These are phyloP conservation scores for Euclidium syriacum DNA, from an alignment of 345 rosid species.

Conservation along the genomic window DNA sequence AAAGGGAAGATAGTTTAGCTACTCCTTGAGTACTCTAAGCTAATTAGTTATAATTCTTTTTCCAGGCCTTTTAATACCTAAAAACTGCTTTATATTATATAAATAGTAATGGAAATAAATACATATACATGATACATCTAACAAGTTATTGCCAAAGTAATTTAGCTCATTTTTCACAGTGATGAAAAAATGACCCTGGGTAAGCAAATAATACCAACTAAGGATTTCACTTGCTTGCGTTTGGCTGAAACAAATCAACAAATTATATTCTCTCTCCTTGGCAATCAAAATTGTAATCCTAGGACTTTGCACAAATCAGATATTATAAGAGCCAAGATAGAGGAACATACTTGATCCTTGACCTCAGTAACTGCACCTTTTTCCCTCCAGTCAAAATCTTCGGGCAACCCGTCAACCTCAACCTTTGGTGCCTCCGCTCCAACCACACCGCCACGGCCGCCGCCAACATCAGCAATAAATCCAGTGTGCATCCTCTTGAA, in stretches of 20 bases:
- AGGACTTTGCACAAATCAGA: neutral
- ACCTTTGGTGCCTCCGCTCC: slow-evolving; percentile 17
- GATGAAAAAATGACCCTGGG: no score
- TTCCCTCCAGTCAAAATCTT: slow-evolving; percentile 81
- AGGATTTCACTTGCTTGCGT: neutral
- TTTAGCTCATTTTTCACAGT: no score
- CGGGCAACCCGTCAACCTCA: slow-evolving; percentile 55
- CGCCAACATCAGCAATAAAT: slow-evolving; percentile 31
- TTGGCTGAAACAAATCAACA: neutral
- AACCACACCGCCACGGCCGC: neutral
- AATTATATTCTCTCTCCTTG: neutral
- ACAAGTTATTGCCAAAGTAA: no score
- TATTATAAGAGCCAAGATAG: neutral
- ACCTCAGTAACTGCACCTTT: slow-evolving; percentile 87
- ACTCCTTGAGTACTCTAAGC: neutral
- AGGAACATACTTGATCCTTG: slow-evolving; percentile 62
- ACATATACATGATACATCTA: no score
- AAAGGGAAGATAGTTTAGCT: neutral
- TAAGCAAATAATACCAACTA: no score
- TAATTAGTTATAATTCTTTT: no score
- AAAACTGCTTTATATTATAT: no score
- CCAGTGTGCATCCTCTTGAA: slow-evolving; percentile 62
- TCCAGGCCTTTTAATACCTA: no score
- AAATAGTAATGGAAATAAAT: no score
- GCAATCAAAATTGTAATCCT: neutral